Base-by-base conservation (phyloP, 1,139 yeast species). In the Taphrina populina region DNA sequence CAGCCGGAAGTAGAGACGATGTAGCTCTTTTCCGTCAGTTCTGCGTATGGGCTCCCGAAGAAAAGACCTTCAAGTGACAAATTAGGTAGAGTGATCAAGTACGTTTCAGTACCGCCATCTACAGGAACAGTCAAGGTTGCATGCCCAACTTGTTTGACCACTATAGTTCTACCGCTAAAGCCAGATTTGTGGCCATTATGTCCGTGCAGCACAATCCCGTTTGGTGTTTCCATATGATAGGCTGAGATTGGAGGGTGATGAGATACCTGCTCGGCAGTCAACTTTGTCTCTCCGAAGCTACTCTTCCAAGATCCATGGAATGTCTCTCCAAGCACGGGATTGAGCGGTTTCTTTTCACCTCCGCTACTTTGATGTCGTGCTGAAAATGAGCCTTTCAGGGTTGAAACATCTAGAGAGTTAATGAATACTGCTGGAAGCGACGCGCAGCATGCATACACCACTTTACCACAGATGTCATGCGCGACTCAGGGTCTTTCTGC, bases 231-330 rank as follows among this genome's bases (percentile, higher is more conserved):
- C 56, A 92, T 77, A 33, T 87, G 78, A 68, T 88, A 92, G 1
- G 94, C 96, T 15, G 96, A 37, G 67, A 92, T 85, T 4, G 98
- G 98, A n/a, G 98, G 98, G 68, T 92, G 98, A 66, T 92, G 98
- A 19, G 95, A 86, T 0, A 96, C 88, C 69, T 92, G 98, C 69
- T 92, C 98, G 0, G 97, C 77, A 11, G 90, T 71, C 67, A 90
- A 90, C 11, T 10, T 45, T 1, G 56, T 56, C 10, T 34, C 58
- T 19, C 45, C 41, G 30, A 46, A 45, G 66, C 77, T 90, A 0
- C 96, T 95, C 46, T 78, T 76, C 98, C 98, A 92, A 67, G 84
- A 88, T 66, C 96, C 85, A 13, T 86, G 77, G 68, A 88, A 92
- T 62, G 83, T 77, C 68, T 92, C 98, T 20, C 97, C 97, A 23